Evolutionary conservation across 768 basidiomycete genomes (phyloP).

Genomic region (Cystobasidium onofrii): DNA sequence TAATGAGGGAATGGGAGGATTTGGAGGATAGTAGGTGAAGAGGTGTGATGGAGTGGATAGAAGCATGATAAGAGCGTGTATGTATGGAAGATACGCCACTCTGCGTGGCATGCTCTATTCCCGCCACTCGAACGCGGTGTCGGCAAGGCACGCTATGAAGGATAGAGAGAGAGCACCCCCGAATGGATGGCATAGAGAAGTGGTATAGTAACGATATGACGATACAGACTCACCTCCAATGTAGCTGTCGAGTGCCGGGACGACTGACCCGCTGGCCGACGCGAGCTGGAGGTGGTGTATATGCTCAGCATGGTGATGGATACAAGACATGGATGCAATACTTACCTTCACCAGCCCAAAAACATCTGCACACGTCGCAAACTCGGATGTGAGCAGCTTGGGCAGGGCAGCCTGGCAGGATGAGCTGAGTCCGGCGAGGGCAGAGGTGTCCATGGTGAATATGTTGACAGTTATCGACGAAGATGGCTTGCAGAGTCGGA

Average conservation of each 20-base stretch:
- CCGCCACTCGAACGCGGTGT: background rate
- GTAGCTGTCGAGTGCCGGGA: conserved; percentile 2
- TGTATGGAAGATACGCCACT: background rate
- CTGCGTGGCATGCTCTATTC: too few relatives aligned
- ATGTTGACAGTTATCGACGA: background rate
- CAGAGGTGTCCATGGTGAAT: background rate
- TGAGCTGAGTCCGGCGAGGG: conserved; percentile 1
- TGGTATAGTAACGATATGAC: background rate
- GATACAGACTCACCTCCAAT: background rate
- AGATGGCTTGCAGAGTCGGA: background rate
- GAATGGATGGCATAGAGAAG: background rate
- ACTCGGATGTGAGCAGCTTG: conserved; percentile 4
- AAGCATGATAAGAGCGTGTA: background rate
- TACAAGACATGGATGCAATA: background rate
- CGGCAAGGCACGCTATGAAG: background rate
- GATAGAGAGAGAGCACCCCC: too few relatives aligned
- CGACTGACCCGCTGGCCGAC: background rate
- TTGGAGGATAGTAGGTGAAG: too few relatives aligned
- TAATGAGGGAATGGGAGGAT: background rate
- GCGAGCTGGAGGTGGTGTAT: background rate
- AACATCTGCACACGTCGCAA: conserved; percentile 1
- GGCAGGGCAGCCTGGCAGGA: conserved; percentile 8
- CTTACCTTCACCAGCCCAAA: background rate
- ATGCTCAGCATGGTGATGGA: background rate
- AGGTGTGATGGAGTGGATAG: background rate